Conservation (phyloP, 306 rosid species). For the Dalbergia cochinchinensis region DNA sequence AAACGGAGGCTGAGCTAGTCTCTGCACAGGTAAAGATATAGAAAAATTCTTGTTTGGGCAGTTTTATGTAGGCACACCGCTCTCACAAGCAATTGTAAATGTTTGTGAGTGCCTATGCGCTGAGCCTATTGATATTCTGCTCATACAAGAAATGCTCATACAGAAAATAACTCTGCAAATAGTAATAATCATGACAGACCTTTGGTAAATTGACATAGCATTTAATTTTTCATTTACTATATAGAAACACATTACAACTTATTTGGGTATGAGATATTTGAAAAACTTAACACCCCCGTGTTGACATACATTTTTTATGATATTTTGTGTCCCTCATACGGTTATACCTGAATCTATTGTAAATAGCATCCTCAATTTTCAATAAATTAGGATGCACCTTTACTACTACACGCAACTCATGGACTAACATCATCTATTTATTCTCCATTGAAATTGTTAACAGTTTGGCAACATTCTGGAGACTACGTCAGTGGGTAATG, state of each 20-base stretch:
- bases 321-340: not conserved
- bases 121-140: not conserved
- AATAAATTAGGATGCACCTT: not conserved
- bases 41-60: too few relatives aligned
- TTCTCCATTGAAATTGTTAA: constrained; percentile 3
- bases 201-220: too few relatives aligned
- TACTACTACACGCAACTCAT: not conserved
- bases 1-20: constrained; percentile 28
- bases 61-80: too few relatives aligned
- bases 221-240: too few relatives aligned
- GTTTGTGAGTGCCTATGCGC: not conserved
- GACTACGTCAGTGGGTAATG: not conserved
- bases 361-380: not conserved
- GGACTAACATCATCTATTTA: not conserved
- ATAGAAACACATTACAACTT: too few relatives aligned
- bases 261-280: too few relatives aligned
- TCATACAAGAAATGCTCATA: not conserved
- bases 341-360: not conserved
- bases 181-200: not conserved
- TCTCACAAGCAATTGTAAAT: not conserved
- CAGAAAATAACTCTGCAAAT: not conserved
- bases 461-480: constrained; percentile 4
- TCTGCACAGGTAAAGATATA: not conserved
- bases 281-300: too few relatives aligned
- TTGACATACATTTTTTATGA: too few relatives aligned